A percentile compares a stretch with the other conserved stretches of the same genome.
phyloP scores from a whole-genome alignment of 1,139 yeast species.

The Blastobotrys serpentis region DNA sequence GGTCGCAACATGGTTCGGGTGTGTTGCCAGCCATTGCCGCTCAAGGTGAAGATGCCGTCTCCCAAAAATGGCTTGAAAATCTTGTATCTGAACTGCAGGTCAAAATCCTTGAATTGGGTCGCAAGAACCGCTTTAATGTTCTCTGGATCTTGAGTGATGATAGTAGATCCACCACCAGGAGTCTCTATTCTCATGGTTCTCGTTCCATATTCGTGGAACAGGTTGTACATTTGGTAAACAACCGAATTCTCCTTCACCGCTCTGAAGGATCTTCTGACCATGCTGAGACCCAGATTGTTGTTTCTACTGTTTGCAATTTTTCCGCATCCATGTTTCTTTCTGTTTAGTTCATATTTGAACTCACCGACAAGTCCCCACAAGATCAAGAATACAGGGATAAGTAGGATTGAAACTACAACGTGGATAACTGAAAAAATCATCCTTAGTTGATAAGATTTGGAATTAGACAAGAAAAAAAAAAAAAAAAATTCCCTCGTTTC shows the following conservation, averaged over 20 bases:
- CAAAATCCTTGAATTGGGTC: slow-evolving; percentile 50
- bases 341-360: slow-evolving; percentile 13
- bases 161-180: slow-evolving; percentile 21
- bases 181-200: slow-evolving; percentile 19
- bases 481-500: not conserved
- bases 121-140: slow-evolving; percentile 39
- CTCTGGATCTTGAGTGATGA: slow-evolving; percentile 50
- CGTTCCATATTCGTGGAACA: slow-evolving; percentile 3
- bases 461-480: not conserved
- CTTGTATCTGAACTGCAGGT: slow-evolving; percentile 49
- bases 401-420: not conserved
- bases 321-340: slow-evolving; percentile 17
- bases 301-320: slow-evolving; percentile 31
- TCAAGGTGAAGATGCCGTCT: slow-evolving; percentile 58
- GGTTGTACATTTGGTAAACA: slow-evolving; percentile 7
- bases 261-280: not conserved
- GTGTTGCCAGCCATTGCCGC: slow-evolving; percentile 58
- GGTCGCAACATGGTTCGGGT: slow-evolving; percentile 59
- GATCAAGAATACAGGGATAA: not conserved
- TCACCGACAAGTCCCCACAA: not conserved
- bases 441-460: not conserved
- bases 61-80: slow-evolving; percentile 49
- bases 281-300: slow-evolving; percentile 13
- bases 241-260: slow-evolving; percentile 12
- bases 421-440: not conserved